Evolutionary conservation across 2,329 filamentous ascomycete genomes (phyloP), one percentile per base, ranked within the genome.

Genomic region (Aschersonia sp.): DNA sequence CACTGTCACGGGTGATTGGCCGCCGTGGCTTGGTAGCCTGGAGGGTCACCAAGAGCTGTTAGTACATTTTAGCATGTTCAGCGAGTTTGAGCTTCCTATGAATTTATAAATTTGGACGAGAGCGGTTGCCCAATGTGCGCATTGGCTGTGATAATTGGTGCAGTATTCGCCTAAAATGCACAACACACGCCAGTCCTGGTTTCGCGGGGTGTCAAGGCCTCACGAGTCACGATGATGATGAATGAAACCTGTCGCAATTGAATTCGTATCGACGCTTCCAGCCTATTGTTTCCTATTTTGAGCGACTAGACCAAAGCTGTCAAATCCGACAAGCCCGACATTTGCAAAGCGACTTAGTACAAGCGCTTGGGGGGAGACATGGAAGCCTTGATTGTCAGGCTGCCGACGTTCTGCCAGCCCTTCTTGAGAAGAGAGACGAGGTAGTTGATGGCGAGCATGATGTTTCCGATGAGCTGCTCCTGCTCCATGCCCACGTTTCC

Each of bases 381-480:
- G 77, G 86, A 86, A 75, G 92, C 92, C 87, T 98, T 98, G 81
- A 98, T 92, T 70, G 89, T 95, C 76, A 98, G 81, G 80, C 85
- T 92, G 70, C 92, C 92, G 66, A 98, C 92, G 82, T 98, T 98
- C 81, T 98, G 92, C 92, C 92, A 98, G 70, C 92, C 92, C 87
- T 98, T 98, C 88, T 98, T 98, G 70, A 98, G 79, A 62, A 98
- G 80, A 56, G 88, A 95, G 70, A 98, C 90, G 58, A 98, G 83
- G 83, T 98, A 98, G 86, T 98, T 98, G 84, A 98, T 97, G 73
- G 90, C 81, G 76, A 98, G 76, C 92, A 98, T 98, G 75, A 97
- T 89, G 84, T 98, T 98, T 68, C 80, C 85, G 60, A 98, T 83
- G 59, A 98, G 77, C 79, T 95, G 87, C 66, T 98, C 92, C 76